These are phyloP conservation scores for Arthroderma sp. DNA, from an alignment of 2,329 filamentous ascomycete species.

Conservation along the genomic window DNA sequence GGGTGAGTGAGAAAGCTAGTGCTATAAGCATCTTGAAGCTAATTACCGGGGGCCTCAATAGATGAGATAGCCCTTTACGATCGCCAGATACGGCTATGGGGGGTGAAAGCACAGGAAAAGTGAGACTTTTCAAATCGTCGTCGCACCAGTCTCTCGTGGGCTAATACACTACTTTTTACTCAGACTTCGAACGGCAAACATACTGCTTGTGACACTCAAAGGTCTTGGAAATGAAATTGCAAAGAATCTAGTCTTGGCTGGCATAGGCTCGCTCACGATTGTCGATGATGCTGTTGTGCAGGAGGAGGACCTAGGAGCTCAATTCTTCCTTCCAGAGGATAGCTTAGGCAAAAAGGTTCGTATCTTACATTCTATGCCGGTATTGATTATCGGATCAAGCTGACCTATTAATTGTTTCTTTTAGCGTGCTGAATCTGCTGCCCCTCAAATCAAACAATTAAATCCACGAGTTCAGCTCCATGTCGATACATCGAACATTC, in stretches of 20 bases:
- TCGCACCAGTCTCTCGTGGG: background rate
- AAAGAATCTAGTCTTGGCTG: constrained; percentile 92
- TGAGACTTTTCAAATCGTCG: constrained; percentile 16
- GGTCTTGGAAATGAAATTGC: constrained; percentile 87
- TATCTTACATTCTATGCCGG: background rate
- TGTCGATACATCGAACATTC: constrained; percentile 55
- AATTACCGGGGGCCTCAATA: constrained; percentile 19
- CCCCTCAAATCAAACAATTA: constrained; percentile 63
- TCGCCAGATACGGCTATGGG: constrained; percentile 93
- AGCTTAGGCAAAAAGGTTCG: constrained; percentile 60
- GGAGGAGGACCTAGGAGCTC: constrained; percentile 65
- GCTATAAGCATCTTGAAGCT: too few relatives aligned
- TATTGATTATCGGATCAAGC: constrained; percentile 1
- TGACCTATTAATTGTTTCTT: constrained; percentile 7
- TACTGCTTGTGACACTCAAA: constrained; percentile 78
- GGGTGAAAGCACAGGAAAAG: constrained; percentile 81
- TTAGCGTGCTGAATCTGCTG: constrained; percentile 65
- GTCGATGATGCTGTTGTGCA: constrained; percentile 64
- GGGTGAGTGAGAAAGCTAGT: background rate
- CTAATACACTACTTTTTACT: background rate
- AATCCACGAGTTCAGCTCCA: constrained; percentile 77
- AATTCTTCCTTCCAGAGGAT: constrained; percentile 66
- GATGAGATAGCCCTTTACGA: constrained; percentile 97
- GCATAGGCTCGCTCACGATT: constrained; percentile 79
- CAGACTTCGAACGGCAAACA: constrained; percentile 75